phyloP scores from a whole-genome alignment of 495 filamentous ascomycete species.

The Achaetomiella virescens region DNA sequence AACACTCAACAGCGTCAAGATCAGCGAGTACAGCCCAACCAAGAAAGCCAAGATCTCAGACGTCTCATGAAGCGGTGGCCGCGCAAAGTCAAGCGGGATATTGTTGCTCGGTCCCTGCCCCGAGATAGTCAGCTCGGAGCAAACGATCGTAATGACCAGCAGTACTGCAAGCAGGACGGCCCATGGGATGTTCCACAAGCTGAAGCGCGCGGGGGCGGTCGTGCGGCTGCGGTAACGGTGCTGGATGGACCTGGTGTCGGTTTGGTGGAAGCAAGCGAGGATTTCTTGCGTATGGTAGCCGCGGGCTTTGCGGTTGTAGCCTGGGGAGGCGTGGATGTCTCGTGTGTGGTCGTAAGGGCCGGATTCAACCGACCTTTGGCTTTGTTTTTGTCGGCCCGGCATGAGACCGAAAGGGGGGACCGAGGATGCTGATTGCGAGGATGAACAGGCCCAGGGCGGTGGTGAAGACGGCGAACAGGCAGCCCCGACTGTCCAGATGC shows the following conservation, averaged over 20 bases:
- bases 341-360: constrained; percentile 5
- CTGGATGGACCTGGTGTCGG: constrained; percentile 15
- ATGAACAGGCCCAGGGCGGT: constrained; percentile 22
- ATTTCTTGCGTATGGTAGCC: constrained; percentile 23
- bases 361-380: constrained; percentile 16
- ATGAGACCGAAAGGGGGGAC: constrained; percentile 16
- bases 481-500: constrained; percentile 27
- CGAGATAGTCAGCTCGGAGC: constrained; percentile 22
- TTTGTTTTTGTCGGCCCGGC: not conserved
- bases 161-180: constrained; percentile 22
- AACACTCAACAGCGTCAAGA: constrained; percentile 22
- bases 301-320: constrained; percentile 20
- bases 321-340: constrained; percentile 12
- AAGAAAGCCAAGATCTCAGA: constrained; percentile 25
- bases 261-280: constrained; percentile 21
- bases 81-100: constrained; percentile 22
- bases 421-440: constrained; percentile 18
- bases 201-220: constrained; percentile 18
- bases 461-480: constrained; percentile 25
- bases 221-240: constrained; percentile 19
- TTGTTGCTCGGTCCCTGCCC: constrained; percentile 23
- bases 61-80: constrained; percentile 26
- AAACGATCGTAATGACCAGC: constrained; percentile 19
- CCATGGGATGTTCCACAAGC: constrained; percentile 26
- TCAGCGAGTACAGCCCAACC: constrained; percentile 25